phyloP scores from a whole-genome alignment of 139 green algal species.

The Eudorina sp. region DNA sequence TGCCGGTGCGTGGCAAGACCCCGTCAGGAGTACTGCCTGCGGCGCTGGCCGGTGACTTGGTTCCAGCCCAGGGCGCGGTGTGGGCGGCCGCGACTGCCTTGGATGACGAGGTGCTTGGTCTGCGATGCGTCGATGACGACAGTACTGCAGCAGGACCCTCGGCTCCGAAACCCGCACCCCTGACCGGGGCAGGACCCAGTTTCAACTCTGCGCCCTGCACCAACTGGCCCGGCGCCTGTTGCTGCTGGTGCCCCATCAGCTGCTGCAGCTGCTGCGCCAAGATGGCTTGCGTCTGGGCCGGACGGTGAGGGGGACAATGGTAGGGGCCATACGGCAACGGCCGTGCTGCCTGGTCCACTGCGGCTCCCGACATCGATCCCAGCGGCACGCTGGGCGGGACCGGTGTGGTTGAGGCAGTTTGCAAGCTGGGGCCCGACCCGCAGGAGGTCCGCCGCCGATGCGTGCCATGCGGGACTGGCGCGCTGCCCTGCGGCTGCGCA shows the following conservation, averaged over 20 bases:
- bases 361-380: not conserved
- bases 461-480: not conserved
- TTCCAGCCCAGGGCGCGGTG: not conserved
- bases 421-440: too few species aligned
- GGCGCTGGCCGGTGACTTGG: not conserved
- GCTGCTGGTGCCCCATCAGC: not conserved
- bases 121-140: not conserved
- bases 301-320: too few species aligned
- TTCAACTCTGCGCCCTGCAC: not conserved
- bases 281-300: not conserved
- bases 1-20: too few species aligned
- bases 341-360: not conserved
- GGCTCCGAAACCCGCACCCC: not conserved
- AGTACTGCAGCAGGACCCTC: not conserved
- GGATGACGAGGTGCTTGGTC: not conserved
- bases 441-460: not conserved
- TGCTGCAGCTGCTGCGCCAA: constrained; percentile 1
- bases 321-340: too few species aligned
- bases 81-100: not conserved
- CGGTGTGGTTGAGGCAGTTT: too few species aligned
- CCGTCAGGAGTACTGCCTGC: not conserved
- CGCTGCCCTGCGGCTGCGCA: not conserved
- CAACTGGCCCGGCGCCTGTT: not conserved
- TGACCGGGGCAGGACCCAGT: not conserved
- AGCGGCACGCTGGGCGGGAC: too few species aligned